Evolutionary conservation across 495 filamentous ascomycete genomes (phyloP).

Genomic region (Hypoxylon trugodes): DNA sequence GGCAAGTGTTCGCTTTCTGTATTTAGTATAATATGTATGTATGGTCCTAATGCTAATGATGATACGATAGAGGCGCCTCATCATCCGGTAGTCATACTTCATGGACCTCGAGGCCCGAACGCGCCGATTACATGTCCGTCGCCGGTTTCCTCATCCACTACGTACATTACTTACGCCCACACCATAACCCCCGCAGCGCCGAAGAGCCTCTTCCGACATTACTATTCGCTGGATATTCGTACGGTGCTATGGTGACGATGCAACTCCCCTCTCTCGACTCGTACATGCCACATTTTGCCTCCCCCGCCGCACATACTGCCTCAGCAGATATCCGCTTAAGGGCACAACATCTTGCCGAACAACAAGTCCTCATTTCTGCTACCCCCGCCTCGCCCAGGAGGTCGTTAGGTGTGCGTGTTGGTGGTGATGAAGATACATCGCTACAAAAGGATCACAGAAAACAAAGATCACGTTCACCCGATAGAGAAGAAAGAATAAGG

Average conservation of each 20-base stretch:
- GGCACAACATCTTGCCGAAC: conserved; percentile 68
- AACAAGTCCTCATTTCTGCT: conserved; percentile 53
- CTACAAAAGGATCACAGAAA: conserved; percentile 38
- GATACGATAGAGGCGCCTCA: conserved; percentile 74
- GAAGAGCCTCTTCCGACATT: conserved; percentile 41
- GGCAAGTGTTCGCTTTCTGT: conserved; percentile 58
- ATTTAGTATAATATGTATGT: background rate
- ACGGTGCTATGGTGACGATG: conserved; percentile 82
- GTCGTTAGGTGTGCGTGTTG: conserved; percentile 48
- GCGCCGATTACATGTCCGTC: conserved; percentile 81
- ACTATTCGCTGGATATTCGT: conserved; percentile 87
- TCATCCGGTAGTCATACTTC: conserved; percentile 77
- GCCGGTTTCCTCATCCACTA: conserved; percentile 80
- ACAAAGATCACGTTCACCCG: conserved; percentile 32
- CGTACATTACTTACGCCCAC: conserved; percentile 58
- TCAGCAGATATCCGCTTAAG: conserved; percentile 71
- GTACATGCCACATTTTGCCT: conserved; percentile 67
- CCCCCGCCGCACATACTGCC: conserved; percentile 58
- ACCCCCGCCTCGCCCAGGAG: conserved; percentile 41
- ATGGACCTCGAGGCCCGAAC: conserved; percentile 84
- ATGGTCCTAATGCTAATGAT: conserved; percentile 7
- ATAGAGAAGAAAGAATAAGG: conserved; percentile 48
- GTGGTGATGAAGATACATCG: conserved; percentile 48
- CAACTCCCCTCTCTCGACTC: conserved; percentile 69
- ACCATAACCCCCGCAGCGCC: conserved; percentile 5